A percentile compares a stretch with the other conserved stretches of the same genome.
Evolutionary conservation across 2,329 filamentous ascomycete species (phyloP).

Genomic region (Drechslerella dactyloides): DNA sequence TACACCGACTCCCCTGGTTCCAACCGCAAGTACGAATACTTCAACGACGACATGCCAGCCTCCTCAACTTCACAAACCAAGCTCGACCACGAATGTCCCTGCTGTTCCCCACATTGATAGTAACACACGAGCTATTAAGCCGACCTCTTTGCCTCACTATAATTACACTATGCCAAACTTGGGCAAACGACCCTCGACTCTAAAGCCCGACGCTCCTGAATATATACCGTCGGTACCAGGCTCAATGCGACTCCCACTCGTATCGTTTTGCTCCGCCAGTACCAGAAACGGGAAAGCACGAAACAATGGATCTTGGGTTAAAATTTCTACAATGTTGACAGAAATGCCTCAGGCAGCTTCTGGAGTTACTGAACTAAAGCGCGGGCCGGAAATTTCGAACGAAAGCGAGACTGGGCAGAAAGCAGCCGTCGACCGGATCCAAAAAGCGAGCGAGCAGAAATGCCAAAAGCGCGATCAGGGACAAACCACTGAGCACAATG

Average conservation of each 20-base stretch:
- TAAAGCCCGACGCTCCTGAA: conserved; percentile 59
- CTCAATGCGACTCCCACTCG: conserved; percentile 8
- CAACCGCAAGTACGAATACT: background rate
- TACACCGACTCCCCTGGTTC: conserved; percentile 16
- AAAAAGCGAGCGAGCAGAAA: background rate
- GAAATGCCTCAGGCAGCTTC: background rate
- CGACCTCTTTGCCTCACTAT: conserved; percentile 41
- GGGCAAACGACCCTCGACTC: conserved; percentile 50
- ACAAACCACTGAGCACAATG: no score
- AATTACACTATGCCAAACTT: conserved; percentile 23
- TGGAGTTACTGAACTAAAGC: background rate
- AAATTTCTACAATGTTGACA: background rate
- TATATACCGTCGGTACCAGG: conserved; percentile 56
- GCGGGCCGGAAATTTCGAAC: background rate
- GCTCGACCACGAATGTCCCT: background rate
- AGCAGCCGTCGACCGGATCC: background rate
- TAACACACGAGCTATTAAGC: conserved; percentile 38
- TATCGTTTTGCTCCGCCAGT: conserved; percentile 31
- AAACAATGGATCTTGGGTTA: background rate
- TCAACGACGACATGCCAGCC: conserved; percentile 46
- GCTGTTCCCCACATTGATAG: background rate
- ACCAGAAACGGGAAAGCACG: conserved; percentile 11
- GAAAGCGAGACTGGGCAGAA: background rate
- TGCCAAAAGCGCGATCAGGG: no score
- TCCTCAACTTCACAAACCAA: conserved; percentile 5